phyloP scores from a whole-genome alignment of 371 early-diverging fungal species.

The Apophysomyces ossiformis region DNA sequence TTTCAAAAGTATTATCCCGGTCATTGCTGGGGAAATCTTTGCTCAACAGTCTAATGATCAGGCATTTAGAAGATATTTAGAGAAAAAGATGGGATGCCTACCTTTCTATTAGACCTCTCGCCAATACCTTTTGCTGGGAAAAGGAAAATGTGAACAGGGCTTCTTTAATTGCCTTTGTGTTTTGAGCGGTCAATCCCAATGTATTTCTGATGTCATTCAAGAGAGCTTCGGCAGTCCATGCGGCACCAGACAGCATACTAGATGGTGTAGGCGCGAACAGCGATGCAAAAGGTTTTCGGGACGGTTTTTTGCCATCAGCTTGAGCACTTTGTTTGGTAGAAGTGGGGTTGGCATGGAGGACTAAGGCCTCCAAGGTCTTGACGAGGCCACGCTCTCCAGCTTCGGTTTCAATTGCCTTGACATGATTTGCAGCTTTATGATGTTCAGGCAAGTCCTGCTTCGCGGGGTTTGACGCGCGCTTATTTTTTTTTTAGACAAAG shows the following conservation, averaged over 20 bases:
- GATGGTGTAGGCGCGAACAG: constrained; percentile 15
- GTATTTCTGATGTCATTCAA: constrained; percentile 34
- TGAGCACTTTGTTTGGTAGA: constrained; percentile 1
- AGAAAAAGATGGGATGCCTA: constrained; percentile 13
- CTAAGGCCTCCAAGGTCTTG: constrained; percentile 18
- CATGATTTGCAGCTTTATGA: neutral
- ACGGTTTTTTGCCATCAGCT: neutral
- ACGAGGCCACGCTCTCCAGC: constrained; percentile 26
- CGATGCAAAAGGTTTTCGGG: constrained; percentile 2
- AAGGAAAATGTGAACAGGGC: constrained; percentile 27
- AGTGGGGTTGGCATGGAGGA: neutral
- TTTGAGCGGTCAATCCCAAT: constrained; percentile 28
- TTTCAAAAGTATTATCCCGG: constrained; percentile 49
- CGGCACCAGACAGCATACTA: constrained; percentile 27
- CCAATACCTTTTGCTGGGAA: constrained; percentile 29
- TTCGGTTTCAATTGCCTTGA: constrained; percentile 24
- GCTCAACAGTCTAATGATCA: constrained; percentile 33
- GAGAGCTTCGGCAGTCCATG: constrained; percentile 40
- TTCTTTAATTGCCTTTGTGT: constrained; percentile 40
- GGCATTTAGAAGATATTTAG: neutral
- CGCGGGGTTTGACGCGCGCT: constrained; percentile 5
- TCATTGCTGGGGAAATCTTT: constrained; percentile 43
- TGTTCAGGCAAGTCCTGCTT: constrained; percentile 6
- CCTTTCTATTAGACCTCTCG: constrained; percentile 41
- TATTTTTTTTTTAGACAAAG: neutral